phyloP scores from a whole-genome alignment of 129 eudicot genomes.

The Chrysanthemum seticuspe region DNA sequence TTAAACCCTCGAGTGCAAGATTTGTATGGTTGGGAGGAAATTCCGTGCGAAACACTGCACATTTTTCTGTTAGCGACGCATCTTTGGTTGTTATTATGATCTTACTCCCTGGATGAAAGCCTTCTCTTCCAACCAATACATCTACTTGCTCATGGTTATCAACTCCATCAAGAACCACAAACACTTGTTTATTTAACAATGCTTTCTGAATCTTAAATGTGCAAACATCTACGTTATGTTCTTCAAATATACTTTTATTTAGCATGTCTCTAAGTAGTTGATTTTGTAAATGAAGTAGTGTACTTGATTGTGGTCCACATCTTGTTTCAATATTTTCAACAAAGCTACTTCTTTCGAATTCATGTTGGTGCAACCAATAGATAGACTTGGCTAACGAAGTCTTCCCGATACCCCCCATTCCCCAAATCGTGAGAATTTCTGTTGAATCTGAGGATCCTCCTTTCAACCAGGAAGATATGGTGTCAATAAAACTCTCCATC shows the following conservation, averaged over 20 bases:
- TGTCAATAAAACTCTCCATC: neutral
- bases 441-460: neutral
- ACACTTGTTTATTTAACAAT: neutral
- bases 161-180: conserved; percentile 10
- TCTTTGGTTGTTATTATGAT: conserved; percentile 33
- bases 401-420: conserved; percentile 16
- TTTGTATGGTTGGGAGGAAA: conserved; percentile 2
- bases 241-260: neutral
- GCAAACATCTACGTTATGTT: conserved; percentile 12
- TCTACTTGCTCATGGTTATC: conserved; percentile 6
- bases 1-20: conserved; percentile 5
- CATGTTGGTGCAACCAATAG: neutral
- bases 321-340: neutral
- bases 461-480: conserved; percentile 17
- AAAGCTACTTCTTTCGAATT: neutral
- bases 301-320: neutral
- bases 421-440: conserved; percentile 15
- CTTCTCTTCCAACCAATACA: neutral
- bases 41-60: neutral
- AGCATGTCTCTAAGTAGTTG: neutral
- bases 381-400: conserved; percentile 17
- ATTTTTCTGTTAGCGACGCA: neutral
- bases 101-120: conserved; percentile 29
- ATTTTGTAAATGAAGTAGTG: neutral
- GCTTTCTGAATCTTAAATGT: neutral